Percentiles rank a stretch among this genome's conserved stretches.
These are phyloP conservation scores for Leccinum insolens DNA, from an alignment of 1,284 basidiomycete genomes.

Conservation along the genomic window DNA sequence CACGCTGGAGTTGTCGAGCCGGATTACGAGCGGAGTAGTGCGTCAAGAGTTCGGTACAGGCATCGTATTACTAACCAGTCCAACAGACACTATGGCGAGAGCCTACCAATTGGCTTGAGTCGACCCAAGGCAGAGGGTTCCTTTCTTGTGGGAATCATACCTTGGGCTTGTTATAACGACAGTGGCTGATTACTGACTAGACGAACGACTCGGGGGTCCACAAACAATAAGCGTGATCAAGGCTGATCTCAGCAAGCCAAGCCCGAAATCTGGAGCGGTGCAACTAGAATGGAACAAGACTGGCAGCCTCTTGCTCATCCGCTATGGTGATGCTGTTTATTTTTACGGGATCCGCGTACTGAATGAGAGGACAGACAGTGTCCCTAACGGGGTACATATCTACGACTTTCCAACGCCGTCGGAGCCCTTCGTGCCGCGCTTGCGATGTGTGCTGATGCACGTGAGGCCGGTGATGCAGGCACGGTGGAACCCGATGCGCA, in stretches of 20 bases:
- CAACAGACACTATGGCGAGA: conserved; percentile 78
- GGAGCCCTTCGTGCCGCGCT: conserved; percentile 54
- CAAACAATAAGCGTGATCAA: conserved; percentile 52
- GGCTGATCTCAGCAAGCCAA: conserved; percentile 58
- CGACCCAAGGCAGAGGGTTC: conserved; percentile 79
- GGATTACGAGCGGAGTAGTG: conserved; percentile 60
- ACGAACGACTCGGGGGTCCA: conserved; percentile 64
- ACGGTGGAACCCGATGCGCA: conserved; percentile 78
- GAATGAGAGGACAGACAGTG: conserved; percentile 47
- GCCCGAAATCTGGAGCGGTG: conserved; percentile 63
- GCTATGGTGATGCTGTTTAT: conserved; percentile 53
- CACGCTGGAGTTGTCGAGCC: conserved; percentile 61
- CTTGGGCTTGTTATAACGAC: background rate
- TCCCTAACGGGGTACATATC: conserved; percentile 61
- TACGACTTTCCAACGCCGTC: conserved; percentile 63
- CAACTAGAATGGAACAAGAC: conserved; percentile 81
- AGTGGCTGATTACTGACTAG: conserved; percentile 38
- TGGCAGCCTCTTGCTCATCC: conserved; percentile 70
- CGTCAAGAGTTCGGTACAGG: conserved; percentile 28
- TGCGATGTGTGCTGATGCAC: conserved; percentile 71
- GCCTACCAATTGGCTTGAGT: conserved; percentile 77
- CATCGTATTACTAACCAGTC: conserved; percentile 2
- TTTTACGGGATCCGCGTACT: conserved; percentile 3
- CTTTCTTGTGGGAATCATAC: conserved; percentile 64
- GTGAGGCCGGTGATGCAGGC: conserved; percentile 59